Base-by-base conservation (phyloP, 2,329 filamentous ascomycete genomes). In the Cladophialophora bantiana region DNA sequence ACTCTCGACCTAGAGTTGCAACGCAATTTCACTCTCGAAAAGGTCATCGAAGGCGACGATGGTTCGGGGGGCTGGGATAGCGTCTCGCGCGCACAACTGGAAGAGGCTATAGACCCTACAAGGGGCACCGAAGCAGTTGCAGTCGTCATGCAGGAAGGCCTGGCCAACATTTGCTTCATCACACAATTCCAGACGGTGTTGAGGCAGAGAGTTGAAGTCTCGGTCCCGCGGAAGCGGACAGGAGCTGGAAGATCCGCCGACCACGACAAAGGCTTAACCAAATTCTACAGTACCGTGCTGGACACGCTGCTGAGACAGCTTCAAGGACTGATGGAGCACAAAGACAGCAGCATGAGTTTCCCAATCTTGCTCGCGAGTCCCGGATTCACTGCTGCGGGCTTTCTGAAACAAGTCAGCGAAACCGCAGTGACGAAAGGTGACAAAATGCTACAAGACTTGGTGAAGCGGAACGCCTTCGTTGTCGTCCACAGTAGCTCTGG, bases 301-400 rank as follows among this genome's bases (percentile, higher is more conserved):
- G 85, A 90, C 40, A 93, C 92, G 0, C 84, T 98, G 12, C 81
- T 91, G 1, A 87, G 92, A 32, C 89, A 92, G 66, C 85, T 97
- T 74, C 92, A 97, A 76, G 90, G 96, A 69, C 79, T 81, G 62
- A 75, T 78, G 55, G 78, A 78, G 66, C 71, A 77, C 45, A 79
- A 77, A 13, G 77, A 79, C 9, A 74, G 76, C 31, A 75, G 74
- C 20, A 67, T 68, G 2, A 80, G 82, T 15, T 82, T 84, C 59
- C 93, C 94, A 0, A 81, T 98, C 12, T 83, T 99, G 20, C 83
- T 99, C 2, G 95, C 94, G 1, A 94, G 91, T 68, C 94, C 95
- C 0, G 95, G 94, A 0, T 99, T 96, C 77, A 88, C 92, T 6
- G 94, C 94, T 0, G 82, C 86, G 2, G 89, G 90, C 20, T 97